These are phyloP conservation scores for Tulasnella sp. DNA, from an alignment of 768 basidiomycete genomes.

Conservation along the genomic window DNA sequence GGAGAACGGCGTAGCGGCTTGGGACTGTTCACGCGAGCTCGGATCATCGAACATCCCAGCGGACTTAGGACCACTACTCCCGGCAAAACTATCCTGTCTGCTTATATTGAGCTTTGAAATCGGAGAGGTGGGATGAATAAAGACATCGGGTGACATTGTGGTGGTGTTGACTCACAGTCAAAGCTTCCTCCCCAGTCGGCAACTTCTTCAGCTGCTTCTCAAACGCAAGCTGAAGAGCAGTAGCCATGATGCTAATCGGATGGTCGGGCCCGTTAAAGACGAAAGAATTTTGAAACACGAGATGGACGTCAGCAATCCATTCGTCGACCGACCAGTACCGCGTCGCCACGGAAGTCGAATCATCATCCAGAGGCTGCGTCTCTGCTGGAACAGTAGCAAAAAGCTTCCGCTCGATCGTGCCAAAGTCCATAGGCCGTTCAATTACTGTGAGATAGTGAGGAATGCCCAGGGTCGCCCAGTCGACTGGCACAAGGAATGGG, in stretches of 20 bases:
- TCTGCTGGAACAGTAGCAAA: constrained; percentile 16
- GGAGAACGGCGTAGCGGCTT: background rate
- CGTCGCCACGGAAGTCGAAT: background rate
- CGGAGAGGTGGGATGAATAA: background rate
- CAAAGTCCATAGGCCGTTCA: constrained; percentile 34
- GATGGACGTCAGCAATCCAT: constrained; percentile 31
- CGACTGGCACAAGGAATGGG: constrained; percentile 35
- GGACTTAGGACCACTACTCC: background rate
- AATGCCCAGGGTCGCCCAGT: constrained; percentile 31
- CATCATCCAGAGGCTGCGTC: background rate
- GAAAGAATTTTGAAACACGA: constrained; percentile 35
- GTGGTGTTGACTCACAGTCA: background rate
- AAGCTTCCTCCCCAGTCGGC: constrained; percentile 26
- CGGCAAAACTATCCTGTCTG: background rate
- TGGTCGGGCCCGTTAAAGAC: constrained; percentile 35
- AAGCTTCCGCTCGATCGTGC: constrained; percentile 33
- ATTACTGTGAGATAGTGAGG: constrained; percentile 34
- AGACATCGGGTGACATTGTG: background rate
- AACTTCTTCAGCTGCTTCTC: constrained; percentile 28
- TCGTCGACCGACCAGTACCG: constrained; percentile 29
- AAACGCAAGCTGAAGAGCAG: constrained; percentile 27
- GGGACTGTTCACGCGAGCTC: background rate
- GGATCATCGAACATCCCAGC: background rate
- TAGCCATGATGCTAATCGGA: constrained; percentile 27
- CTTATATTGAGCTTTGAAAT: too few species aligned